These are phyloP conservation scores for Lepidium didymum DNA, from an alignment of 345 rosid species.

Conservation along the genomic window DNA sequence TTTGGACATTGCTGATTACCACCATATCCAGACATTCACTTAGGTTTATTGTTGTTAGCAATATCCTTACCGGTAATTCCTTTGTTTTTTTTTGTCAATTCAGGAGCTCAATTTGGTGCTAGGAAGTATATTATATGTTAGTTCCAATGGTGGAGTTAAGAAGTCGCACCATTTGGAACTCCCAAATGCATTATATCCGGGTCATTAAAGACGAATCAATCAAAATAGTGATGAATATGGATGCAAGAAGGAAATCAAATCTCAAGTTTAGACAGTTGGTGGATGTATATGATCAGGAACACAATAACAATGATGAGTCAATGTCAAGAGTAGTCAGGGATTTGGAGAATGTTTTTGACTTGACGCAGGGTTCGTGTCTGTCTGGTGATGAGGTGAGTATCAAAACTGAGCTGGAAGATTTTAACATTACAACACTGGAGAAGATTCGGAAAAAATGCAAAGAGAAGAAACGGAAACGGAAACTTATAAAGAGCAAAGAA, in stretches of 20 bases:
- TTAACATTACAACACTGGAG: slow-evolving; percentile 48
- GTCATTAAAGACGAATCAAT: slow-evolving; percentile 34
- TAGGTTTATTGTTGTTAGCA: not conserved
- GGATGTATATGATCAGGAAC: slow-evolving; percentile 34
- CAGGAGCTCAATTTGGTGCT: slow-evolving; percentile 2
- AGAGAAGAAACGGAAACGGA: slow-evolving; percentile 56
- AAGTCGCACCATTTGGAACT: slow-evolving; percentile 27
- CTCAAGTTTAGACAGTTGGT: slow-evolving; percentile 39
- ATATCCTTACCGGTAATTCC: not conserved
- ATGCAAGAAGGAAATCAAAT: slow-evolving; percentile 37
- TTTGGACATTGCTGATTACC: not conserved
- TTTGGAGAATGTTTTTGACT: not conserved
- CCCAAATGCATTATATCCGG: slow-evolving; percentile 39
- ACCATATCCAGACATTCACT: not conserved
- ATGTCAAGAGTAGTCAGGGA: slow-evolving; percentile 29
- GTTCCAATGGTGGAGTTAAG: slow-evolving; percentile 50
- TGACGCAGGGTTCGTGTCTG: slow-evolving; percentile 7
- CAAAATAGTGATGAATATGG: too few species aligned
- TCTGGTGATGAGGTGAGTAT: slow-evolving; percentile 17
- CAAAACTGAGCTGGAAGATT: slow-evolving; percentile 18
- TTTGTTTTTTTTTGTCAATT: not conserved
- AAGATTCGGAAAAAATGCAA: slow-evolving; percentile 45
- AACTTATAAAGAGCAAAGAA: not conserved
- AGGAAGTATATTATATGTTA: not conserved
- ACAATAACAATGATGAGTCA: not conserved